Base-by-base conservation (phyloP, 305 asterid genomes). In the Solanum hybrid region DNA sequence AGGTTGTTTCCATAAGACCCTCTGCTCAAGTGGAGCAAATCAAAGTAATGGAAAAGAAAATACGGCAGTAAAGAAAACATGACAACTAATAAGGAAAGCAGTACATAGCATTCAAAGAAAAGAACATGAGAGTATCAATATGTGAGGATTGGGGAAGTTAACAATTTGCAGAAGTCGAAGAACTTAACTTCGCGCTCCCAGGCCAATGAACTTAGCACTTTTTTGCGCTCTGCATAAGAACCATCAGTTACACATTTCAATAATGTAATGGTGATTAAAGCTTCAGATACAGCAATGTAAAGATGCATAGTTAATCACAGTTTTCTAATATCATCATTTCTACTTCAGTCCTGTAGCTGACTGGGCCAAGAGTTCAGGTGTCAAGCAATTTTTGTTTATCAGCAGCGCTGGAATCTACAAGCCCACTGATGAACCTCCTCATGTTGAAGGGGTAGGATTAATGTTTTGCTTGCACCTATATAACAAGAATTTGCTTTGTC, bases 351-450 rank as follows among this genome's bases (percentile, higher is more conserved):
- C 99, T 31, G 99, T 97, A 88, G 98, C 93, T 87, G 98, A 96
- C 92, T 97, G 99, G 99, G 99, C 97, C 10, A 96, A 96, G 95
- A 95, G 95, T 90, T 80, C 90, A 73, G 98, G 98, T 5, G 96
- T 83, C 37, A 93, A 95, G 94, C 99, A 97, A 45, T 96, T 97
- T 91, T 89, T 97, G 90, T 97, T 95, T 92, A 95, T 97, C 92
- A 97, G 99, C 91, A 96, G 99, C 79, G 99, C 99, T 12, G 99
- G 99, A 90, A 97, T 96, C 83, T 97, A 96, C 96, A 96, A 96
- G 94, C 92, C 95, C 83, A 94, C 99, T 22, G 98, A 96, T 27
- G 99, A 97, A 89, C 99, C 95, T 89, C 99, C 99, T 88, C 99
- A 97, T 89, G 92, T 97, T 87, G 99, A 97, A 96, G 98, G 99